Percentiles rank a stretch among this genome's conserved stretches.
These are phyloP conservation scores for Rhododendron vialii DNA, from an alignment of 148 eudicot species.

Conservation along the genomic window DNA sequence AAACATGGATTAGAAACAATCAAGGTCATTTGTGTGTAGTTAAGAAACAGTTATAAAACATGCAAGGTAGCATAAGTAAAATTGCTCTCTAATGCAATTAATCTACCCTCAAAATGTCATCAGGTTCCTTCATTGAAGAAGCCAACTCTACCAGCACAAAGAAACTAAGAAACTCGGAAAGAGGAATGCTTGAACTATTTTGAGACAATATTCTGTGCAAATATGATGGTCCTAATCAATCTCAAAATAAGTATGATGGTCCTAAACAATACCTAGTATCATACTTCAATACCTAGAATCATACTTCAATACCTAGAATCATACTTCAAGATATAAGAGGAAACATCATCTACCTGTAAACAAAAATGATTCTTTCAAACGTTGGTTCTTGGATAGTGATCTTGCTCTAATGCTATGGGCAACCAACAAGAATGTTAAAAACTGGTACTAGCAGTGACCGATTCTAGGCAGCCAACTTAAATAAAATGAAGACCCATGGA, in stretches of 20 bases:
- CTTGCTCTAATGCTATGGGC: constrained; percentile 37
- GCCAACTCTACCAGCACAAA: background rate
- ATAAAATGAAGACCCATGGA: background rate
- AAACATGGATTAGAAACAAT: too few species aligned
- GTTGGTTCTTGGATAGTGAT: constrained; percentile 92
- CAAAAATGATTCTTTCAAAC: constrained; percentile 93
- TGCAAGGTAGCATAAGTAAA: background rate
- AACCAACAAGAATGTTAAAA: constrained; percentile 4
- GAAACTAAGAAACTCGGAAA: background rate
- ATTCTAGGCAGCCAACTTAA: background rate
- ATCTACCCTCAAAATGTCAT: background rate
- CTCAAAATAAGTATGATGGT: background rate
- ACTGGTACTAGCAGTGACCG: background rate
- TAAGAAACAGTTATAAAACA: background rate
- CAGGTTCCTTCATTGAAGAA: background rate
- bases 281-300: background rate
- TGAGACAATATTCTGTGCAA: background rate
- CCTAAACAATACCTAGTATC: background rate
- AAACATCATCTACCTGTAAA: constrained; percentile 57
- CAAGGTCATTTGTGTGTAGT: too few species aligned
- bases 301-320: background rate
- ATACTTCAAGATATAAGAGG: background rate
- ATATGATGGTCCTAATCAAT: too few species aligned
- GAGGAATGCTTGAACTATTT: background rate
- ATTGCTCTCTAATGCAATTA: background rate